Evolutionary conservation across 2,329 filamentous ascomycete genomes (phyloP), one percentile per base, ranked within the genome.

Genomic region (Cladosporium austrohemisphaericum): DNA sequence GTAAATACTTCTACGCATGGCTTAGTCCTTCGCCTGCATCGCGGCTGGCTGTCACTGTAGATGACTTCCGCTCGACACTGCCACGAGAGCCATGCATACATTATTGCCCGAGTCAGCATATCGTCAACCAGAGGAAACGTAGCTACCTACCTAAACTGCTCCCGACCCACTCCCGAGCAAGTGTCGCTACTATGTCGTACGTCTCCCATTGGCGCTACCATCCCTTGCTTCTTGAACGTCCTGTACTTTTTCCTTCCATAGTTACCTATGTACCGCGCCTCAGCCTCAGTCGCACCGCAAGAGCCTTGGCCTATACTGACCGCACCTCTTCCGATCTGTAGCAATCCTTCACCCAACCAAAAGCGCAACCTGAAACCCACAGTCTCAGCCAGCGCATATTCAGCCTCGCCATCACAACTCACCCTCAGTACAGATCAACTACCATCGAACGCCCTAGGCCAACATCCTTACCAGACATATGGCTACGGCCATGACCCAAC

Each of bases 311-410:
- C 22, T 18, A n/a, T 36, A 38, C 33, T 36, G 23, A 37, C 31
- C 19, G 36, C 32, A 20, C 11, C 29, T 23, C 23, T 38, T 18
- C 18, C 50, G 32, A 44, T 51, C 47, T 46, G 20, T 51, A 66
- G 62, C 54, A 73, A 70, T 63, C 64, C 66, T 38, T 68, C 69
- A 23, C 65, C 65, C 48, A 65, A 68, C 55, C 63, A 68, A 59
- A 71, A 71, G 60, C 71, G 70, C 61, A 72, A 62, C 54, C 60
- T 71, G 57, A 71, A 72, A 56, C 69, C 67, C 25, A 68, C 67
- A 35, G 53, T 56, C 48, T 54, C 55, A 25, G 59, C 57, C 47
- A 56, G 52, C 58, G 54, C 59, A 26, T 66, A 71, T 55, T 66
- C 67, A 41, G 63, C 71, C 26, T 66, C 65, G 36, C 64, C 65